Evolutionary conservation across 2,329 filamentous ascomycete species (phyloP).

Genomic region (Dactylellina haptotyla): DNA sequence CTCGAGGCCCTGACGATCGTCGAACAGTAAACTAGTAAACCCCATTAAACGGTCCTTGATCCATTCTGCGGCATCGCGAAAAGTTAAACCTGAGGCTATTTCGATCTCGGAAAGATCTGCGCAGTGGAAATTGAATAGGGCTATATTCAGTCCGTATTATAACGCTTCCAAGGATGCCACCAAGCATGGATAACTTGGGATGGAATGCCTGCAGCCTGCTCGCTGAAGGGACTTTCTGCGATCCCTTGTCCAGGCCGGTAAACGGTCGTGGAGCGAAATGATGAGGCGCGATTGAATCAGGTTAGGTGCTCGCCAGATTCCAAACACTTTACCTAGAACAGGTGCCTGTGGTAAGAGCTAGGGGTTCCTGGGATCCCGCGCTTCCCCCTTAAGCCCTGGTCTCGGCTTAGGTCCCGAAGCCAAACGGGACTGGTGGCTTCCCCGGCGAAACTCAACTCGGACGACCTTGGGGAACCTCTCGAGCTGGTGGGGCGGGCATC

Average conservation of each 20-base stretch:
- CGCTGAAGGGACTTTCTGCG: background rate
- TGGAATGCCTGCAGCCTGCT: background rate
- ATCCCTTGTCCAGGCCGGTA: background rate
- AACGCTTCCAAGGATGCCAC: background rate
- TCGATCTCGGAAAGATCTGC: slow-evolving; percentile 4
- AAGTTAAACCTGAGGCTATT: background rate
- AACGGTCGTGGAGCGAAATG: slow-evolving; percentile 1
- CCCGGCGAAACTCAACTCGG: background rate
- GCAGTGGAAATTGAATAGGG: slow-evolving; percentile 10
- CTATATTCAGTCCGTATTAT: background rate
- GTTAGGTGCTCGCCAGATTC: slow-evolving; percentile 2
- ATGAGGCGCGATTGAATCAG: slow-evolving; percentile 12
- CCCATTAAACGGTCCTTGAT: no score
- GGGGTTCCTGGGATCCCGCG: background rate
- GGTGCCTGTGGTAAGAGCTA: slow-evolving; percentile 7
- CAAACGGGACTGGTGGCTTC: slow-evolving; percentile 12
- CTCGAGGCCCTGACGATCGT: no score
- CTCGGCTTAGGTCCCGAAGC: slow-evolving; percentile 14
- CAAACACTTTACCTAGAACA: slow-evolving; percentile 27
- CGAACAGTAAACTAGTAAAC: no score
- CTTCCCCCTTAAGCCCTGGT: slow-evolving; percentile 10
- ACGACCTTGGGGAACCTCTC: slow-evolving; percentile 5
- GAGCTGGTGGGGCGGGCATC: no score
- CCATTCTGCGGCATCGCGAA: background rate
- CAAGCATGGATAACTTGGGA: background rate